These are phyloP conservation scores for Craterostigma plantagineum DNA, from an alignment of 257 asterid genomes.

Conservation along the genomic window DNA sequence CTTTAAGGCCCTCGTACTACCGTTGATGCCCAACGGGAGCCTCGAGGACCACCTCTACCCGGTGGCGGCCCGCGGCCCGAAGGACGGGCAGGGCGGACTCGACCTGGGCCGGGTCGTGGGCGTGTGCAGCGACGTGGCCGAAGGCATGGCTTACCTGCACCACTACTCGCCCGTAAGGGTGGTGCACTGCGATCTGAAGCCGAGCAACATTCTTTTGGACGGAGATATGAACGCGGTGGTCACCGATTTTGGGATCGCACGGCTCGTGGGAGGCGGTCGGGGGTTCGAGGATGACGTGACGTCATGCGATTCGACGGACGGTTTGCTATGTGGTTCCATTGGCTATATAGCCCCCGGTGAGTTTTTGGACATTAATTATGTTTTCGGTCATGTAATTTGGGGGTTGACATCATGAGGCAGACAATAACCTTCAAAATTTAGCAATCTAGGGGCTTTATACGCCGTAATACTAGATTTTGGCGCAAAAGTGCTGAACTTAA, in stretches of 20 bases:
- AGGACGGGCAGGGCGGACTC: constrained; percentile 10
- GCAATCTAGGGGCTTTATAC: too few species aligned
- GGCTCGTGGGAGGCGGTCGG: constrained; percentile 27
- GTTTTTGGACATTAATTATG: neutral
- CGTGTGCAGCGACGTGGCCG: constrained; percentile 64
- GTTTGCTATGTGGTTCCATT: constrained; percentile 54
- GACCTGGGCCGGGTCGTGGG: constrained; percentile 32
- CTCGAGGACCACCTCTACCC: constrained; percentile 51
- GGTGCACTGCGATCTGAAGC: constrained; percentile 74
- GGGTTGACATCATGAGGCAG: too few species aligned
- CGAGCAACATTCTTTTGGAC: constrained; percentile 72
- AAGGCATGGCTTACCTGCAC: constrained; percentile 68
- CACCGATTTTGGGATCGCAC: constrained; percentile 69
- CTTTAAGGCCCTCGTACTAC: constrained; percentile 75
- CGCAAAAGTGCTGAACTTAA: too few species aligned
- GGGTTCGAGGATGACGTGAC: constrained; percentile 20
- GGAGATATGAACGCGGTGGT: constrained; percentile 53
- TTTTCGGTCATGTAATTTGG: too few species aligned
- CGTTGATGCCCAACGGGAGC: constrained; percentile 69
- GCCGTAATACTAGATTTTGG: too few species aligned
- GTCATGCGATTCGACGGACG: constrained; percentile 48
- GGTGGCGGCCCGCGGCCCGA: constrained; percentile 12
- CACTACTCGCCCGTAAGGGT: constrained; percentile 55
- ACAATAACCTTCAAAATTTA: too few species aligned
- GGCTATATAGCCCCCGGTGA: constrained; percentile 91